phyloP scores from a whole-genome alignment of 192 early-diverging fungal genomes.

The Coemansia umbellata region DNA sequence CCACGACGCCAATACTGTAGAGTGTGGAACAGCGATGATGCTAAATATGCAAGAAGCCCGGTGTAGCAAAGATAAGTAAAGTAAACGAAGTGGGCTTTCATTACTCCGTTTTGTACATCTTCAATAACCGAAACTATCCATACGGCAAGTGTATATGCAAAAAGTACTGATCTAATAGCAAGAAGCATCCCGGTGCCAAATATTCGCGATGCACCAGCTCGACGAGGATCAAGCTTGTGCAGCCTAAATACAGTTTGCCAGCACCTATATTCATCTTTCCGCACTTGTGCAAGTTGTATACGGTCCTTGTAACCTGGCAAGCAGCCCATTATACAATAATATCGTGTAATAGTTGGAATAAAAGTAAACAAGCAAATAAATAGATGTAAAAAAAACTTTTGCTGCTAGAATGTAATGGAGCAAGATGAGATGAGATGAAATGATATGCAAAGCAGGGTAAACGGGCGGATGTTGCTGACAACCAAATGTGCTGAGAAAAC shows the following conservation, averaged over 20 bases:
- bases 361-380: too few species aligned
- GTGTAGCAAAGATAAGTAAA: conserved; percentile 47
- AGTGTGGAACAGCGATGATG: conserved; percentile 20
- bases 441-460: too few species aligned
- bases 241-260: conserved; percentile 18
- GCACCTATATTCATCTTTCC: background rate
- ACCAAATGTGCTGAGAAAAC: too few species aligned
- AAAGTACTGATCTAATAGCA: conserved; percentile 12
- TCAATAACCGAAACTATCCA: conserved; percentile 27
- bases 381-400: too few species aligned
- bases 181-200: conserved; percentile 4
- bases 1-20: conserved; percentile 4
- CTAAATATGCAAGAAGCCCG: conserved; percentile 29
- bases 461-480: too few species aligned
- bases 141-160: conserved; percentile 25
- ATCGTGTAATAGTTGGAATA: too few species aligned
- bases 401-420: too few species aligned
- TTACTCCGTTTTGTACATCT: conserved; percentile 13
- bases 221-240: conserved; percentile 25
- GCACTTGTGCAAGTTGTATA: background rate
- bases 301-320: background rate
- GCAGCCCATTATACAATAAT: background rate
- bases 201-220: conserved; percentile 21
- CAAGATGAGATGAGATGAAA: too few species aligned
- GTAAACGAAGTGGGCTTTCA: conserved; percentile 31